Base-by-base conservation (phyloP, 768 basidiomycete species). In the Chlorophyllum brunneum region DNA sequence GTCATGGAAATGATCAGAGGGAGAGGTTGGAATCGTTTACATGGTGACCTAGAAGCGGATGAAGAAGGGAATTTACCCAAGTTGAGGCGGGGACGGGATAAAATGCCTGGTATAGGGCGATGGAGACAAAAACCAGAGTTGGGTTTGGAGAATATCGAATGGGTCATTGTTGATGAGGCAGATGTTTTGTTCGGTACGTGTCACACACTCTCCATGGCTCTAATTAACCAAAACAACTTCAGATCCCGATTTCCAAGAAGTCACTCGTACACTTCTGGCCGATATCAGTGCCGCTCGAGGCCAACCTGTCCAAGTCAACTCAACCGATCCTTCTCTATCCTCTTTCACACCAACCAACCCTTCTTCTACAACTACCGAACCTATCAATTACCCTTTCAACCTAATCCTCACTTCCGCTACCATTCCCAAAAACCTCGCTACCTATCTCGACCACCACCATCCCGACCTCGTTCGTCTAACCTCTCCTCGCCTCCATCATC, bases 81-180 rank as follows among this genome's bases (percentile, higher is more conserved):
- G 48, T 22, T 36, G 29, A 27, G 48, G 44, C 54, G 55, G 26
- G 56, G 56, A 29, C 41, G 56, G 54, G 70, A 73, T 42, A 70
- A 59, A 58, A 57, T 63, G 61, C 64, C 48, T 22, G 66, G 78
- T 56, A 55, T 73, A 66, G 74, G 75, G 58, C 67, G 58, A 24
- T 72, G 59, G 74, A 74, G 55, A 60, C 68, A 54, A 18, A 70
- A 76, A 40, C 76, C 81, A 4, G 75, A 83, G 60, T 77, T 90
- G 68, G 77, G 82, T 1, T 67, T 92, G 20, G 76, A 75, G 46
- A 77, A 81, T 43, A 71, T 95, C 1, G 91, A 95, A 60, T 95
- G 92, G 92, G 85, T 95, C 5, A 75, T 95, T 2, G 72, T 95
- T 1, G 94, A 97, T 55, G 93, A 97, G 63, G 93, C 94, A 0